phyloP scores from a whole-genome alignment of 257 asterid genomes.

The Gentiana dahurica region DNA sequence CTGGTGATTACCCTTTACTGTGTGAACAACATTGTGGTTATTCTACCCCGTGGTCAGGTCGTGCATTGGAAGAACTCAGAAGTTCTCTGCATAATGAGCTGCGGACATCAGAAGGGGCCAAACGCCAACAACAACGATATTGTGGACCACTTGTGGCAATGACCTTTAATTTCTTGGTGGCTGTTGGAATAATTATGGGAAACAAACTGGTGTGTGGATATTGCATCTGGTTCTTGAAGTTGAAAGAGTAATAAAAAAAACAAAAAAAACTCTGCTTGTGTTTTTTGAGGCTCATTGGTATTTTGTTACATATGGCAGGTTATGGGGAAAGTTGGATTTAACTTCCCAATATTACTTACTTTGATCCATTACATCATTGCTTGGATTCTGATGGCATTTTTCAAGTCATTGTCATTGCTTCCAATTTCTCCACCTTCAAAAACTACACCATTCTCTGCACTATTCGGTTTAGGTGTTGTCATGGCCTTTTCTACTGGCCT shows the following conservation, averaged over 20 bases:
- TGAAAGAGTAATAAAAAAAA: no score
- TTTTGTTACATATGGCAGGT: constrained; percentile 30
- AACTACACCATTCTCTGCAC: constrained; percentile 64
- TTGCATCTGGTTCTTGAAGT: no score
- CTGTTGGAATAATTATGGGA: constrained; percentile 75
- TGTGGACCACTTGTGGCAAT: constrained; percentile 71
- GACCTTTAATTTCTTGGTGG: constrained; percentile 77
- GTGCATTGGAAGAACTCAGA: constrained; percentile 78
- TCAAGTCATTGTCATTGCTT: constrained; percentile 53
- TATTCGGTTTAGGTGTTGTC: constrained; percentile 70
- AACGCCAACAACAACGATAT: constrained; percentile 60
- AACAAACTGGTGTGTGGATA: constrained; percentile 54
- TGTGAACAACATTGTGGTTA: not conserved
- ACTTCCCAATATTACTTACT: constrained; percentile 74
- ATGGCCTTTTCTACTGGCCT: constrained; percentile 90
- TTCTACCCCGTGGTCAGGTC: constrained; percentile 28
- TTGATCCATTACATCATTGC: constrained; percentile 65
- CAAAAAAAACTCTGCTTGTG: no score
- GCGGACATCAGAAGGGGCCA: constrained; percentile 75
- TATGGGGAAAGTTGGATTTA: constrained; percentile 88
- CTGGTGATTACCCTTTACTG: not conserved
- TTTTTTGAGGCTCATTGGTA: not conserved
- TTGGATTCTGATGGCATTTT: constrained; percentile 66
- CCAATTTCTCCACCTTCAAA: constrained; percentile 70
- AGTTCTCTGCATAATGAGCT: constrained; percentile 60